A percentile compares a stretch with the other conserved stretches of the same genome.
These are phyloP conservation scores for Suillus cothurnatus DNA, from an alignment of 768 basidiomycete genomes.

Conservation along the genomic window DNA sequence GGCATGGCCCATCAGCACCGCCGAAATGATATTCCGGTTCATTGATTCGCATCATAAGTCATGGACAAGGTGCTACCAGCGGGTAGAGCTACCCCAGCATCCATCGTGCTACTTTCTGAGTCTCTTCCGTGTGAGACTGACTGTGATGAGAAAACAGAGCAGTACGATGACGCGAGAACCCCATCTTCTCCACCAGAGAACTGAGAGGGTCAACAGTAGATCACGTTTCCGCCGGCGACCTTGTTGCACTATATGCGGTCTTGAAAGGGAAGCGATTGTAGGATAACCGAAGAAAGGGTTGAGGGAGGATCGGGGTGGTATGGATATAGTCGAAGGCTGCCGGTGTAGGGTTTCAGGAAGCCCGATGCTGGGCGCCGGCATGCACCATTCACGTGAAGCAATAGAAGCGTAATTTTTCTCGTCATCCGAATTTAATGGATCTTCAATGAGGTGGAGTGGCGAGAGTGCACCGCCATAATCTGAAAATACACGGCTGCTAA, in stretches of 20 bases:
- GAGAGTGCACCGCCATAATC: constrained; percentile 71
- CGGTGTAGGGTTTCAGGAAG: constrained; percentile 4
- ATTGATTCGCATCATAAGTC: neutral
- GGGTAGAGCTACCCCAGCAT: neutral
- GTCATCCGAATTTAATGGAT: constrained; percentile 41
- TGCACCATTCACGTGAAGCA: neutral
- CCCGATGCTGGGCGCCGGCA: neutral
- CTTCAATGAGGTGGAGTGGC: constrained; percentile 48
- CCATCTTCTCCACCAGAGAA: constrained; percentile 73
- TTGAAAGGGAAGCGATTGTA: constrained; percentile 32
- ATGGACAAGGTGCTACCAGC: constrained; percentile 3
- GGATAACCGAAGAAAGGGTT: constrained; percentile 84
- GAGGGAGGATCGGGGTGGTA: constrained; percentile 58
- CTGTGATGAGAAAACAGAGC: constrained; percentile 33
- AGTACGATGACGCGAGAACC: constrained; percentile 41
- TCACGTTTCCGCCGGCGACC: constrained; percentile 73
- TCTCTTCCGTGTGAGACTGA: constrained; percentile 28
- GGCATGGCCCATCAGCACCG: neutral
- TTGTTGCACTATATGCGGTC: constrained; percentile 49
- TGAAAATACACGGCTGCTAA: constrained; percentile 28
- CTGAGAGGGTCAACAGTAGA: constrained; percentile 58
- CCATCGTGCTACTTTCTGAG: constrained; percentile 3
- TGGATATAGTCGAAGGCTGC: constrained; percentile 15
- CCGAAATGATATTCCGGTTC: neutral
- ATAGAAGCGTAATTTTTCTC: neutral